Evolutionary conservation across 1,284 basidiomycete genomes (phyloP).

Genomic region (Rhodotorula mucilaginosa): DNA sequence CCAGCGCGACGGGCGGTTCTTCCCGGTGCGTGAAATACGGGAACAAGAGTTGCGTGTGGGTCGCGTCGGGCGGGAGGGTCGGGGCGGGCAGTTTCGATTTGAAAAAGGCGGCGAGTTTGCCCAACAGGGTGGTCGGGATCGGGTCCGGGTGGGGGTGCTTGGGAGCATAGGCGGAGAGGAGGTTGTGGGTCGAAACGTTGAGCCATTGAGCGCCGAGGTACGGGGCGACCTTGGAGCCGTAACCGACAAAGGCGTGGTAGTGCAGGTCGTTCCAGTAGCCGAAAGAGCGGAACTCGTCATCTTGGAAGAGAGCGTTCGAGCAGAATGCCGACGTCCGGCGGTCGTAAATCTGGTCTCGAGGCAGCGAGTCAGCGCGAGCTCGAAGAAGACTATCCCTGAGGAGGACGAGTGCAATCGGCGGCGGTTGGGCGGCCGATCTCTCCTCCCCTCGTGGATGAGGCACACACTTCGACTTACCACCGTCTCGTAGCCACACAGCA

Average conservation of each 20-base stretch:
- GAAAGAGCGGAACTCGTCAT: slow-evolving; percentile 49
- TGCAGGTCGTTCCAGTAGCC: slow-evolving; percentile 47
- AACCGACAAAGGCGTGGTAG: slow-evolving; percentile 46
- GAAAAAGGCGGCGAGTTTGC: background rate
- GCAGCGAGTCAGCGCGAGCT: background rate
- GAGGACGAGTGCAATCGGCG: no score
- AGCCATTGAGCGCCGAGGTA: slow-evolving; percentile 53
- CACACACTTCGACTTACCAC: slow-evolving; percentile 41
- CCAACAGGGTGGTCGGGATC: no score
- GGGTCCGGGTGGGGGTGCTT: slow-evolving; percentile 8
- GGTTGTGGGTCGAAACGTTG: slow-evolving; percentile 49
- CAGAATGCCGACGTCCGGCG: slow-evolving; percentile 49
- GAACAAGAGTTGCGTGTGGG: slow-evolving; percentile 48
- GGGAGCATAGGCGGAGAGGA: slow-evolving; percentile 28
- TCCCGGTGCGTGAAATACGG: slow-evolving; percentile 54
- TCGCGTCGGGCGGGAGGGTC: slow-evolving; percentile 37
- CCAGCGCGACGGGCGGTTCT: slow-evolving; percentile 52
- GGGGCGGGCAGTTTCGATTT: slow-evolving; percentile 28
- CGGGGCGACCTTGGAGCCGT: slow-evolving; percentile 48
- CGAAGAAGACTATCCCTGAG: background rate
- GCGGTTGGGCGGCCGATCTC: no score
- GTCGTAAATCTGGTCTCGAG: slow-evolving; percentile 25
- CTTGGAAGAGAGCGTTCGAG: slow-evolving; percentile 46
- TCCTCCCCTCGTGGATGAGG: no score
- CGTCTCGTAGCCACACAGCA: slow-evolving; percentile 53